Conservation (phyloP, 768 basidiomycete genomes). For the Gloeostereum incarnatum region DNA sequence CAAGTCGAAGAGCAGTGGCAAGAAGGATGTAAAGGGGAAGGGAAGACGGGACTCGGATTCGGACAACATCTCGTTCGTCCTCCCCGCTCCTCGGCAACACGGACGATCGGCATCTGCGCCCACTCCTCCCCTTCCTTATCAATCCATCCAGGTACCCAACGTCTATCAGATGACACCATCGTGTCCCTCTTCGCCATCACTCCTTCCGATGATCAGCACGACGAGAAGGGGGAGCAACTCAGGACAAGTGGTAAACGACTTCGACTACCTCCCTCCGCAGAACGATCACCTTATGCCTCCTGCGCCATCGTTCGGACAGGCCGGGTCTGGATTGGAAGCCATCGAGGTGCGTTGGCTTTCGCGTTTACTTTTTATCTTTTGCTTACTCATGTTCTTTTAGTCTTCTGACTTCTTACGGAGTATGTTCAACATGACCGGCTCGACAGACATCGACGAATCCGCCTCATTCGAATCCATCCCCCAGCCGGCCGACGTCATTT, state of each 20-base stretch:
- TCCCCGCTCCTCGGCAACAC: constrained; percentile 29
- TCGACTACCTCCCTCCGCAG: constrained; percentile 53
- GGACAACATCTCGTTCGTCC: constrained; percentile 21
- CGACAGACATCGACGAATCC: not conserved
- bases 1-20: constrained; percentile 35
- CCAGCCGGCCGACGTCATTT: constrained; percentile 34
- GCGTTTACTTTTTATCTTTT: constrained; percentile 7
- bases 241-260: constrained; percentile 31
- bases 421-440: constrained; percentile 26
- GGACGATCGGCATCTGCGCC: constrained; percentile 49
- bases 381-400: constrained; percentile 18
- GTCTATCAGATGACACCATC: constrained; percentile 49
- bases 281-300: constrained; percentile 30
- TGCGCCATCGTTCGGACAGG: constrained; percentile 28
- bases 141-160: constrained; percentile 61
- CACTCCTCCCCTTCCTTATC: constrained; percentile 51
- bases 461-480: constrained; percentile 1
- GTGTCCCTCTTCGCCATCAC: constrained; percentile 54
- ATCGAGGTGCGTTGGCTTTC: constrained; percentile 23
- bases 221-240: constrained; percentile 40
- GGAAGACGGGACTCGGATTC: constrained; percentile 19
- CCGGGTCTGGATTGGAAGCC: constrained; percentile 36
- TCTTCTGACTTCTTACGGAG: constrained; percentile 39
- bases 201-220: constrained; percentile 52
- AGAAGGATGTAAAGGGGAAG: constrained; percentile 28